Evolutionary conservation across 345 rosid species (phyloP), one percentile per base, ranked within the genome.

Genomic region (Erodium maritimum): DNA sequence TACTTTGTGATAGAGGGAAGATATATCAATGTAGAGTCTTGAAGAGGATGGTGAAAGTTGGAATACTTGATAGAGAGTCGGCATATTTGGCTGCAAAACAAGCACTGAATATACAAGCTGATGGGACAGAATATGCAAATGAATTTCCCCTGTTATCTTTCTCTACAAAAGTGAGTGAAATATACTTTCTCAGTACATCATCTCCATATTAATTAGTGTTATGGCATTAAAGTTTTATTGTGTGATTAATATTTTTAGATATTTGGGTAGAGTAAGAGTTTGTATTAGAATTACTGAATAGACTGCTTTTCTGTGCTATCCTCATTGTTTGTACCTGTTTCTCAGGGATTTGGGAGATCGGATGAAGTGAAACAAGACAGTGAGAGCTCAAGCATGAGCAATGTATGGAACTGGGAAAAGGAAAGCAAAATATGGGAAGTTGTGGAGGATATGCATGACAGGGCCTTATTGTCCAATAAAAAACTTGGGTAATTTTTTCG

Each of bases 11-110:
- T 57, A 65, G 68, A 25, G 68, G 77, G 53, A 73, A 69, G 59
- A 65, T 57, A 61, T 73, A 58, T 66, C 73, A 73, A 59, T 70
- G 65, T 57, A 65, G 70, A 65, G 73, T 69, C 10, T 34, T 72
- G 54, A 72, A 67, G 58, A 67, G 69, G 72, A 72, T 64, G 72
- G 72, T 64, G 42, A 46, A 68, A 68, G 61, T 25, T 23, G 69
- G 76, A 13, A 53, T n/a, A 23, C 65, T 68, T 33, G 66, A 72
- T 54, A 56, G 57, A 1, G 52, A 64, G 55, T 61, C 33, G 37
- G 67, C 66, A 50, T 69, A 64, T 64, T 54, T 50, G 34, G 54
- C 52, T 17, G 29, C 53, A 54, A 67, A 56, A 50, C 61, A 67
- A 53, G 54, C 64, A 45, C 60, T 67, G 60, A 50, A 21, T 57